Evolutionary conservation across 73 alveolate genomes (phyloP).

Genomic region (Symbiodinium natans): DNA sequence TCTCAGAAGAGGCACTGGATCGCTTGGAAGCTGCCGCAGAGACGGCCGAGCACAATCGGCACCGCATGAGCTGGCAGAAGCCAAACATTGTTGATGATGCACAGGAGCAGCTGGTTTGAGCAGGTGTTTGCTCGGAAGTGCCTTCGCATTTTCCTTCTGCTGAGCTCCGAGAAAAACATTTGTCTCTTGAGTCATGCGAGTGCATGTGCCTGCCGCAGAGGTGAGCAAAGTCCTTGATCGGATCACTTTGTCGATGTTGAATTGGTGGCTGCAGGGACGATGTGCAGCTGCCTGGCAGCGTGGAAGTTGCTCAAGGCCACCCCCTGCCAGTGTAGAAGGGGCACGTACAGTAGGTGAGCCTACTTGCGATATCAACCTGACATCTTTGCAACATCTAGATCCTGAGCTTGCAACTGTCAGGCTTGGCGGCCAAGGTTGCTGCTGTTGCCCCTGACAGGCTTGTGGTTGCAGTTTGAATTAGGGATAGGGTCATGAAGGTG

Average conservation of each 20-base stretch:
- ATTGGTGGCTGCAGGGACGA: background rate
- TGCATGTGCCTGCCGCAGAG: background rate
- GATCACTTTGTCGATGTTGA: background rate
- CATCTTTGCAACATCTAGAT: too few relatives aligned
- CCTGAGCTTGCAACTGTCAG: too few relatives aligned
- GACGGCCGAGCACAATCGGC: conserved; percentile 50
- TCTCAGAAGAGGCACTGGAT: conserved; percentile 40
- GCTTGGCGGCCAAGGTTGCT: too few relatives aligned
- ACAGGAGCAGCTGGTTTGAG: conserved; percentile 5
- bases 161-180: background rate
- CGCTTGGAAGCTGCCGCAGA: conserved; percentile 73
- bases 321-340: too few relatives aligned
- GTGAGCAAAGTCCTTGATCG: background rate
- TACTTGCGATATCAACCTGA: too few relatives aligned
- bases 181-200: background rate
- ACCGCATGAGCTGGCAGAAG: conserved; percentile 82
- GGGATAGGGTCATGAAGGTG: too few relatives aligned
- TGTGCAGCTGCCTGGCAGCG: background rate
- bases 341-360: too few relatives aligned
- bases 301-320: background rate
- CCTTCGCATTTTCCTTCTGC: background rate
- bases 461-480: too few relatives aligned
- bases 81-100: conserved; percentile 63
- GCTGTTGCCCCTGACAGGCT: too few relatives aligned
- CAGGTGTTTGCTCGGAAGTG: background rate